Percentiles rank a stretch among this genome's conserved stretches.
phyloP scores from a whole-genome alignment of 140 eudicot genomes.

The Ambrosia hybrid region DNA sequence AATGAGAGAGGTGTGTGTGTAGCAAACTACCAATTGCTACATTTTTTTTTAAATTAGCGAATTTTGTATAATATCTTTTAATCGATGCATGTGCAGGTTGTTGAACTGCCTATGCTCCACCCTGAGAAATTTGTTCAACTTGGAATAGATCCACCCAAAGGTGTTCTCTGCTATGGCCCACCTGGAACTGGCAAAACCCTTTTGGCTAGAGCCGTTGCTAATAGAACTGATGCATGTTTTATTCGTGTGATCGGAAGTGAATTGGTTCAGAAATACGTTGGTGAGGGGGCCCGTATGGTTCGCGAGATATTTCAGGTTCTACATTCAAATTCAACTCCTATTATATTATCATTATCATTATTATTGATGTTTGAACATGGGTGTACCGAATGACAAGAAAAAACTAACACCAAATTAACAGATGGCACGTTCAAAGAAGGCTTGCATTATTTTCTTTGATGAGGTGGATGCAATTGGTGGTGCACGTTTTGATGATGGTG shows the following conservation, averaged over 20 bases:
- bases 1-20: constrained; percentile 76
- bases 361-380: not conserved
- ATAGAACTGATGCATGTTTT: constrained; percentile 95
- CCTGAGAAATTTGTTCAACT: constrained; percentile 97
- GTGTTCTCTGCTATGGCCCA: constrained; percentile 97
- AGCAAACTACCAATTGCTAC: not conserved
- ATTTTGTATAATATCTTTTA: not conserved
- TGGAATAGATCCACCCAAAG: constrained; percentile 99
- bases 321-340: not conserved
- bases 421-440: constrained; percentile 99
- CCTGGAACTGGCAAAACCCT: constrained; percentile 99
- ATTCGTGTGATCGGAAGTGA: constrained; percentile 97
- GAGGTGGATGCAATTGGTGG: constrained; percentile 99
- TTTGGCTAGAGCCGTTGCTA: constrained; percentile 95
- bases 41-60: not conserved
- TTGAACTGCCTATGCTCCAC: constrained; percentile 97
- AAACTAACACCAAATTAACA: constrained; percentile 30
- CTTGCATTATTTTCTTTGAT: constrained; percentile 96
- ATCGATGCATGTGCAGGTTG: constrained; percentile 56
- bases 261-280: constrained; percentile 94
- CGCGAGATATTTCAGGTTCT: constrained; percentile 97
- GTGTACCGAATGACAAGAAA: not conserved
- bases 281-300: constrained; percentile 99
- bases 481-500: constrained; percentile 95
- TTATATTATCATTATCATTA: not conserved